These are phyloP conservation scores for Deinandra increscens DNA, from an alignment of 129 eudicot genomes.

Conservation along the genomic window DNA sequence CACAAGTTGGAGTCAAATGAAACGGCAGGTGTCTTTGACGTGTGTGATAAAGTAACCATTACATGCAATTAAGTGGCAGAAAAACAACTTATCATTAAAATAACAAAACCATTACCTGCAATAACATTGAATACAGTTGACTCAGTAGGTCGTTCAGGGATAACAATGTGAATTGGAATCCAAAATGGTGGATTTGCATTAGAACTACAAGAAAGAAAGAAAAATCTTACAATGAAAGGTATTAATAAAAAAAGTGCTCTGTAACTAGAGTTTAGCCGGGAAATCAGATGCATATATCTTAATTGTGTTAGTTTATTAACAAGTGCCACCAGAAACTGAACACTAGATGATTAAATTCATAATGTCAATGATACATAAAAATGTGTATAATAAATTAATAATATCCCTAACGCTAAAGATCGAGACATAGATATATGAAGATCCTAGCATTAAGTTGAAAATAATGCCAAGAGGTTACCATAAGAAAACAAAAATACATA, in stretches of 20 bases:
- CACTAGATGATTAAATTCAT: not conserved
- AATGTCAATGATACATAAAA: not conserved
- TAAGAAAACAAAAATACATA: not conserved
- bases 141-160: constrained; percentile 98
- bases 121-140: constrained; percentile 89
- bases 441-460: constrained; percentile 2
- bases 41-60: constrained; percentile 9
- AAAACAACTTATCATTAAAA: constrained; percentile 12
- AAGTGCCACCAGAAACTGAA: constrained; percentile 6
- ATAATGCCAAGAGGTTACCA: not conserved
- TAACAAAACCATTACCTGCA: constrained; percentile 64
- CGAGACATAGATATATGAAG: not conserved
- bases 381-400: not conserved
- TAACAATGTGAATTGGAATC: constrained; percentile 97
- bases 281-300: not conserved
- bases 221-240: constrained; percentile 11
- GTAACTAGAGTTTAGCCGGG: not conserved
- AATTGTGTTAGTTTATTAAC: not conserved
- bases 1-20: not conserved
- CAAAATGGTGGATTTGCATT: constrained; percentile 95
- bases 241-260: not conserved
- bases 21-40: constrained; percentile 1
- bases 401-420: not conserved
- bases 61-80: not conserved
- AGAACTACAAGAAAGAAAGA: constrained; percentile 55